A percentile compares a stretch with the other conserved stretches of the same genome.
These are phyloP conservation scores for Quercus engelmannii DNA, from an alignment of 306 rosid species.

Conservation along the genomic window DNA sequence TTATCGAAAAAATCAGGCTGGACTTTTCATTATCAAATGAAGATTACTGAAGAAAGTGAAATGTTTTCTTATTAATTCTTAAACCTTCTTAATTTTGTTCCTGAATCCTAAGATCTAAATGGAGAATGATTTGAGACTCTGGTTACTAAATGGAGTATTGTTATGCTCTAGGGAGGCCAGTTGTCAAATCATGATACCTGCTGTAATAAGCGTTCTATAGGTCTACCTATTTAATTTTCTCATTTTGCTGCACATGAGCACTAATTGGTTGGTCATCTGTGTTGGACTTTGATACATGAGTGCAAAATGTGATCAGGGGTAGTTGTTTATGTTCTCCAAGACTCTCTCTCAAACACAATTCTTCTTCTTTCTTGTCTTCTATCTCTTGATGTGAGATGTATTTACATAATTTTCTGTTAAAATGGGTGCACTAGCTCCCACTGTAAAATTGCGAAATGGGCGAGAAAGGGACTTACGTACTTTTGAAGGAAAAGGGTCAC, in stretches of 20 bases:
- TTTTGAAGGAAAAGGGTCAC: too few species aligned
- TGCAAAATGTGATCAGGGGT: neutral
- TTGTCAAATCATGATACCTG: neutral
- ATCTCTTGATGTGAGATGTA: neutral
- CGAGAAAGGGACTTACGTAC: too few species aligned
- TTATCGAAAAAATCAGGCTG: too few species aligned
- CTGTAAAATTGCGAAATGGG: too few species aligned
- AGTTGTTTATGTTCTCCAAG: neutral
- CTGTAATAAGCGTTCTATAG: neutral
- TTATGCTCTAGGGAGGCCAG: neutral
- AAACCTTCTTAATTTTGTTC: neutral
- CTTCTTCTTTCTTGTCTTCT: too few species aligned
- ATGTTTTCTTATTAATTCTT: neutral
- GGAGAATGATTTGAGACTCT: neutral
- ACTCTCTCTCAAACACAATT: neutral
- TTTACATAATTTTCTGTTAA: neutral
- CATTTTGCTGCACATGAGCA: neutral
- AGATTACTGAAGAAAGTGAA: neutral
- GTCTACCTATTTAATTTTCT: neutral
- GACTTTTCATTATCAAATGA: too few species aligned
- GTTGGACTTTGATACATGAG: neutral
- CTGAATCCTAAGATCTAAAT: neutral
- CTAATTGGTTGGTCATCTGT: neutral
- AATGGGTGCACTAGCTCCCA: too few species aligned
- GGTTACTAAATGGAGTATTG: neutral